Conservation (phyloP, 352 stramenopile genomes). For the Chrysophaeum taylorii region DNA sequence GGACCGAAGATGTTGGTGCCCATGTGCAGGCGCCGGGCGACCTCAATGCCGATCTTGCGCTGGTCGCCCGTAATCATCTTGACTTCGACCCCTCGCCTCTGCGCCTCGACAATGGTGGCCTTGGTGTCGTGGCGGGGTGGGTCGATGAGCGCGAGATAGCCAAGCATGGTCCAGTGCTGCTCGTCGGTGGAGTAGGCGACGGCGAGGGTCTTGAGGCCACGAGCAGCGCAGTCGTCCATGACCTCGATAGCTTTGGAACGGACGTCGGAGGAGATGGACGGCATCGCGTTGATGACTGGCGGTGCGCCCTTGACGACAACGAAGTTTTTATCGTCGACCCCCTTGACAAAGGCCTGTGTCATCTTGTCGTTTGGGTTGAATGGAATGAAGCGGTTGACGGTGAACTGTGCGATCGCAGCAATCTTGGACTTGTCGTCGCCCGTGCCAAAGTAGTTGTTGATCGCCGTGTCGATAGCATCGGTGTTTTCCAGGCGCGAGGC, state of each 20-base stretch:
- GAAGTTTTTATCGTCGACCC: too few relatives aligned
- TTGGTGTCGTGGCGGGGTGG: slow-evolving; percentile 83
- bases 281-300: too few relatives aligned
- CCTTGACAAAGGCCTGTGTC: too few relatives aligned
- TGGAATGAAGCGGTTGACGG: too few relatives aligned
- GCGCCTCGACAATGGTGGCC: slow-evolving; percentile 55
- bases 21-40: slow-evolving; percentile 74
- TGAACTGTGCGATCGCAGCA: too few relatives aligned
- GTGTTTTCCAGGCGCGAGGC: slow-evolving; percentile 52
- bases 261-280: background rate
- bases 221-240: background rate
- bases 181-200: slow-evolving; percentile 37
- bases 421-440: too few relatives aligned
- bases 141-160: slow-evolving; percentile 83
- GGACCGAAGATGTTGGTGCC: slow-evolving; percentile 21
- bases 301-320: too few relatives aligned
- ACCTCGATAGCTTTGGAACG: background rate
- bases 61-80: slow-evolving; percentile 91
- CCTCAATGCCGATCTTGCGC: slow-evolving; percentile 80
- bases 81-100: slow-evolving; percentile 59
- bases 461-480: background rate
- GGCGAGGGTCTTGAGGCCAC: slow-evolving; percentile 32
- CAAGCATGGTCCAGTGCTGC: slow-evolving; percentile 73
- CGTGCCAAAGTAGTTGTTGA: background rate
- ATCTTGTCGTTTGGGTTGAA: too few relatives aligned